These are phyloP conservation scores for Curvularia verruculosa DNA, from an alignment of 2,329 filamentous ascomycete genomes.

Conservation along the genomic window DNA sequence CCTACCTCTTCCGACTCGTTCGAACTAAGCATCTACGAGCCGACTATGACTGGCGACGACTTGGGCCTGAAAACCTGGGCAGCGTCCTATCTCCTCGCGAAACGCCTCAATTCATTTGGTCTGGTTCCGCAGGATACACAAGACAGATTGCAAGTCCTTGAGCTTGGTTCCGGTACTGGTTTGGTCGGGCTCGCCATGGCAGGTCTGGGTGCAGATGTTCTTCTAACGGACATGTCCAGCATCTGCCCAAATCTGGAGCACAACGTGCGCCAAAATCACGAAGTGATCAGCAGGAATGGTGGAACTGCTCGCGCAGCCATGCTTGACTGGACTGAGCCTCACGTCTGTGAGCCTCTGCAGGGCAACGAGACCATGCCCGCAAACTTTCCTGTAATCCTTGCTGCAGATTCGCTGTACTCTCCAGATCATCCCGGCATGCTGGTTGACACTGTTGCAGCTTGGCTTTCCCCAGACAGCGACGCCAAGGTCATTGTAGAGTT, in stretches of 20 bases:
- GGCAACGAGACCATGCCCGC: constrained; percentile 16
- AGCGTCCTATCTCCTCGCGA: constrained; percentile 83
- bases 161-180: constrained; percentile 89
- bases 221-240: constrained; percentile 81
- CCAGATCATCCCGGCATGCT: constrained; percentile 79
- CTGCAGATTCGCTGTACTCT: constrained; percentile 87
- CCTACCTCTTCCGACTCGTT: constrained; percentile 51
- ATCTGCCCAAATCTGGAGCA: constrained; percentile 81
- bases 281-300: constrained; percentile 60
- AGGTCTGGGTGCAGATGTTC: constrained; percentile 68
- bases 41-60: constrained; percentile 84
- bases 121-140: constrained; percentile 11
- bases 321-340: constrained; percentile 74
- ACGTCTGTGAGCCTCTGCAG: constrained; percentile 48
- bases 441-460: constrained; percentile 69
- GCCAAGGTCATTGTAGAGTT: constrained; percentile 80
- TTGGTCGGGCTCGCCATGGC: constrained; percentile 88
- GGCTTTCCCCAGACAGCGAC: constrained; percentile 63
- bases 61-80: constrained; percentile 96
- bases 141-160: constrained; percentile 59
- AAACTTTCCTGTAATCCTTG: constrained; percentile 69
- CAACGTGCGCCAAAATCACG: constrained; percentile 71
- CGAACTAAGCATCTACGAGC: constrained; percentile 78
- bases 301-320: constrained; percentile 67
- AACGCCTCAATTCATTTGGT: constrained; percentile 61